A percentile compares a stretch with the other conserved stretches of the same genome.
Conservation (phyloP, 2,329 filamentous ascomycete species). For the Exophiala spinifera region DNA sequence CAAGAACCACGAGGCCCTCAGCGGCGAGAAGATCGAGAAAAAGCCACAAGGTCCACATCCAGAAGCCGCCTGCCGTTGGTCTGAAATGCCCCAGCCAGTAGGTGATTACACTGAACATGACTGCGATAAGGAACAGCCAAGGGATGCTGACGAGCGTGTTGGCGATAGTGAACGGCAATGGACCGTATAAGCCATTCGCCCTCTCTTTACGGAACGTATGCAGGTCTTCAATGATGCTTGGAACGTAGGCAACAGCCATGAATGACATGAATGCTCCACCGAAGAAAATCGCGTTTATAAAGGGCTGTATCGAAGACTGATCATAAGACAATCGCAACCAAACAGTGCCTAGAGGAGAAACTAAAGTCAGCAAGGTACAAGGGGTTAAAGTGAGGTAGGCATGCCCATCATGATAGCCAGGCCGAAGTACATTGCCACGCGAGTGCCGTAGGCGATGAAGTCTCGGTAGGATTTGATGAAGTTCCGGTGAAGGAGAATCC, state of each 20-base stretch:
- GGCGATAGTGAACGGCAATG: constrained; percentile 67
- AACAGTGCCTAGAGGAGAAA: constrained; percentile 58
- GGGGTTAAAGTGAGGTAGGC: constrained; percentile 3
- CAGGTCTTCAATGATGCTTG: constrained; percentile 76
- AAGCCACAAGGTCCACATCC: constrained; percentile 77
- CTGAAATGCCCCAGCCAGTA: constrained; percentile 81
- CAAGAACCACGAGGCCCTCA: constrained; percentile 75
- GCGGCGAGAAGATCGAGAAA: constrained; percentile 81
- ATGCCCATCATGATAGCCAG: constrained; percentile 18
- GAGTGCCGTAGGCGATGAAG: constrained; percentile 77
- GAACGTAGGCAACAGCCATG: constrained; percentile 82
- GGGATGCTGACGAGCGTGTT: constrained; percentile 82
- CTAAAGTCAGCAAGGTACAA: constrained; percentile 48
- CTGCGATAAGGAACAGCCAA: constrained; percentile 72
- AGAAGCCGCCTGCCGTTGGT: constrained; percentile 63
- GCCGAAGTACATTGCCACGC: constrained; percentile 78
- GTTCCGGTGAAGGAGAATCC: constrained; percentile 70
- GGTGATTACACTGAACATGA: constrained; percentile 70
- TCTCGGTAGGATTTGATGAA: constrained; percentile 84
- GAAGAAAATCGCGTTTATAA: constrained; percentile 79
- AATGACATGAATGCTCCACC: constrained; percentile 74
- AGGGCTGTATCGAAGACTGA: constrained; percentile 73
- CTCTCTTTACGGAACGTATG: constrained; percentile 72
- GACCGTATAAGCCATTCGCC: constrained; percentile 75
- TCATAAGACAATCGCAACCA: constrained; percentile 69